Evolutionary conservation across 148 eudicot genomes (phyloP), one percentile per base, ranked within the genome.

Genomic region (Nyssa sinensis): DNA sequence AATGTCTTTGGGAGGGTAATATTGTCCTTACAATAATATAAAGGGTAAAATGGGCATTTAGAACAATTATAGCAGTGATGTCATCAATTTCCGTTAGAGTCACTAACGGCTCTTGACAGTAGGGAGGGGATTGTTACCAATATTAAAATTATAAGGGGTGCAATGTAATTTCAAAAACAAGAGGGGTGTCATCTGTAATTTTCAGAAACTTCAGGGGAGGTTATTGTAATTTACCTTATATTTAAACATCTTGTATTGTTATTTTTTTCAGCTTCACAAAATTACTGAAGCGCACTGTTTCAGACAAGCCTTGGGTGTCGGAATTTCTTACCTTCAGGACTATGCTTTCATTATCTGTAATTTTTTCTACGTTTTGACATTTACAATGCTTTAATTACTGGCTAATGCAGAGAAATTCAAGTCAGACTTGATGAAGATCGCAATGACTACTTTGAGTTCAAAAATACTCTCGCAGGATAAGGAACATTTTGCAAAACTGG

Each of bases 401-500:
- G 32, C 30, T 31, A 41, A 78, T 84, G 82, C 94, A 95, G 99
- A 95, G 65, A 93, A 95, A 80, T 93, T 95, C 84, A 90, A 88
- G 88, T 70, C 78, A 30, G 99, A 95, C 86, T 82, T 95, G 83
- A 89, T 95, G 93, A 95, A 88, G 81, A 93, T 95, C 78, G 99
- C 98, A 63, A 93, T 81, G 97, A 95, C 99, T 75, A 95, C 99
- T 32, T 84, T 93, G 90, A 92, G 99, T 74, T 95, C 99, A 19
- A 95, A 95, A 86, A 95, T 95, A 24, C 88, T 95, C 64, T 88
- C 96, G 39, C 98, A 93, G 84, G 99, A 95, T 86, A 95, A 93
- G 84, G 99, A 90, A 71, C 99, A 89, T 82, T 95, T 95, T 82
- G 97, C 94, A 30, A 82, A 84, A 74, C 78, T 93, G 79, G 98